Evolutionary conservation across 192 early-diverging fungal species (phyloP), one percentile per base, ranked within the genome.

Genomic region (Haplosporangium gracile): DNA sequence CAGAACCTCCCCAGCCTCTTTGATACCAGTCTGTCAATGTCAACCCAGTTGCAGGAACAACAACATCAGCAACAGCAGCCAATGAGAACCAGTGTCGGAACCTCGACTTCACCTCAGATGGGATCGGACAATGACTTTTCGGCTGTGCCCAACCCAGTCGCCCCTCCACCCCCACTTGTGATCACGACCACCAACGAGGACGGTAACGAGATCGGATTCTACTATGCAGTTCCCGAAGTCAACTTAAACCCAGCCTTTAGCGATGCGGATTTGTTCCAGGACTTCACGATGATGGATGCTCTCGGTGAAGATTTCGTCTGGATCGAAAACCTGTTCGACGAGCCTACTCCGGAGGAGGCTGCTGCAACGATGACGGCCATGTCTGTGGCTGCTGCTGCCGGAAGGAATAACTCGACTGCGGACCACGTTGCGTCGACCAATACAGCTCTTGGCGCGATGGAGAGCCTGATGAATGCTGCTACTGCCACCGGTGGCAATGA

Each of bases 281-380:
- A 86, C 68, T 86, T 85, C 40, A 85, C 82, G 3, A 85, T 85
- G 78, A 80, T 85, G 83, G 83, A 85, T 76, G 70, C 83, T 32
- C 70, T 85, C 0, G 83, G 84, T 20, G 84, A 86, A 60, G 79
- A 86, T 63, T 86, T 86, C 74, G 84, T 86, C 10, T 86, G 84
- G 84, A 81, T 86, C 53, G 79, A 86, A 75, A 81, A 86, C 40
- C 20, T 86, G 79, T 86, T 86, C 77, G 84, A 86, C 16, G 84
- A 86, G 7, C 84, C 79, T 4, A 74, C 78, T 0, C 79, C 79
- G n/a, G 84, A 86, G 43, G 84, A 86, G 22, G 76, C 77, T 2
- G 79, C 75, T 8, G 84, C 84, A 20, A 80, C 76, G 39, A 80
- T 85, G 83, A 43, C 40, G 22, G 78, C 83, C 34, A 80, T 86